Evolutionary conservation across 2,329 filamentous ascomycete genomes (phyloP), one percentile per base, ranked within the genome.

Genomic region (Trichoderma oligosporum): DNA sequence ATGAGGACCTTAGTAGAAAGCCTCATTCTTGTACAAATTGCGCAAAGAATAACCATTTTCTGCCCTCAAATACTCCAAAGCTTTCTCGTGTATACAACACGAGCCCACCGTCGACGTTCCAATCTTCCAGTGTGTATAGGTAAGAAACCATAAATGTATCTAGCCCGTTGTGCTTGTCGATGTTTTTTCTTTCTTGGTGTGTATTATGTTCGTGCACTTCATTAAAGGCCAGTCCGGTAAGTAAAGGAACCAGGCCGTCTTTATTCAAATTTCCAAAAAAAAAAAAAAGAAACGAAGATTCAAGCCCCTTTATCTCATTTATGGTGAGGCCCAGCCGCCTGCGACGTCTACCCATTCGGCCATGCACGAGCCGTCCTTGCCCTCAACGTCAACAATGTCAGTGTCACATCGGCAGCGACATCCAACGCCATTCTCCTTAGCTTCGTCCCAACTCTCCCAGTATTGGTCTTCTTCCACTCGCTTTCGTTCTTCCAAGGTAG

Each of bases 281-380:
- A 53, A 53, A 18, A 49, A 49, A 20, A 29, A 42, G 25, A 42
- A 42, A 16, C 35, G 6, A 29, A 14, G 12, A 27, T 24, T 20
- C 44, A 36, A 24, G 31, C 31, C 45, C 35, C 18, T 41, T 47
- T 35, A 2, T 12, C 42, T n/a, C 22, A 18, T 52, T 72, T 69
- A 78, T 52, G 76, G 74, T 60, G 76, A 77, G 58, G 89, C 85
- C 91, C 92, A 99, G 59, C 94, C 94, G 65, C 94, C 94, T 46
- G 92, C 93, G 65, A 97, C 91, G 60, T 97, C 91, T 12, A 99
- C 94, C 94, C 94, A 99, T 74, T 99, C 91, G 8, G 90, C 83
- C 57, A 97, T 79, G 75, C 94, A 99, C 64, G 91, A 96, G 61
- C 94, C 94, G 71, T 96, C 89, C 74, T 97, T 99, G 73, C 91